Evolutionary conservation across 169 alveolate genomes (phyloP), one percentile per base, ranked within the genome.

Genomic region (Theileria luwenshuni): DNA sequence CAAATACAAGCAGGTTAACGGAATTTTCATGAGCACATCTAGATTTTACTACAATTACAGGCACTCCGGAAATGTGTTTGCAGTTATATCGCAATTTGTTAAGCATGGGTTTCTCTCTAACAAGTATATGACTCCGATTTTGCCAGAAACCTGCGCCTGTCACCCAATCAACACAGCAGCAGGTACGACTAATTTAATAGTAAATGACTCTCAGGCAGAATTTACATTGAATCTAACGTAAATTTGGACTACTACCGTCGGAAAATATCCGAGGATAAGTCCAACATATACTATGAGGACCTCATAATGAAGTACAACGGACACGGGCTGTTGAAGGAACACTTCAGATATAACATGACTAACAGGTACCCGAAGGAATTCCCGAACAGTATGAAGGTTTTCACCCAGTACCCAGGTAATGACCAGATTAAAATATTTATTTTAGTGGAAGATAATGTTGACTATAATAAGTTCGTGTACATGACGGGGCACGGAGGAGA

Each of bases 401-500:
- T 65, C 15, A 48, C 67, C 8, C 47, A 79, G 19, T 70, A 70
- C 71, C 1, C 70, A 27, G 7, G 67, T 35, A 38, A 48, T 0
- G 6, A 68, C 49, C 0, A 25, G 35, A 10, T 2, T 30, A 25
- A 68, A 49, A 48, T 7, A n/a, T 15, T 6, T 33, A 6, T 32
- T 51, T 19, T 12, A 17, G 60, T 59, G 42, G 64, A 42, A 7
- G 59, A 23, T 10, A 63, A 71, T 3, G 23, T 70, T 54, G 90
- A 76, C 27, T 38, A 69, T 12, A 83, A 74, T 42, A 81, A 72
- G 64, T 84, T 75, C 33, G 71, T 89, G 25, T 89, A 81, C 59
- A 72, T 89, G 85, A 85, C 94, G 8, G 94, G 94, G 0, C 94
- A 89, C 49, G 94, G 94, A 7, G 94, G 94, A 13, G 87, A 83